Base-by-base conservation (phyloP, 2,329 filamentous ascomycete species). In the Venturiaceae sp. region DNA sequence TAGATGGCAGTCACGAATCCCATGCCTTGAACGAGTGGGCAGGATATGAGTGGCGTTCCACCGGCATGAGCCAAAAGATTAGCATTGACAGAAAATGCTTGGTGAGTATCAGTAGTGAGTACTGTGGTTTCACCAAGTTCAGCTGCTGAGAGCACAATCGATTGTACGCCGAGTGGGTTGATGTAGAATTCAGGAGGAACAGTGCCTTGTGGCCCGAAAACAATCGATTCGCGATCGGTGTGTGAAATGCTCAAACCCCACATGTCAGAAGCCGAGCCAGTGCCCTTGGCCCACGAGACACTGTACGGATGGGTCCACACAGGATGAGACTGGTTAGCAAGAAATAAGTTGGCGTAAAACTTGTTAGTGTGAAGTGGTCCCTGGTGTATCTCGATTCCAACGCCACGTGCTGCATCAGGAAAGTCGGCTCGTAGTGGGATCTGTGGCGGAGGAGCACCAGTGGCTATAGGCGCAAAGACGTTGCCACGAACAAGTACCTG, bases 1-100 rank as follows among this genome's bases (percentile, higher is more conserved):
- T 92, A 97, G 21, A 87, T 71, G 0, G 80, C 92, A 5, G 91
- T 96, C 19, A 96, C 77, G 65, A 91, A 95, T 0, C 83, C 86
- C 84, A 95, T 94, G 11, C 94, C 94, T 67, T 97, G 92, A 0
- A 95, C 84, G 8, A 96, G 68, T 0, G 92, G 91, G 63, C 95
- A 90, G 0, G 82, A 85, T 19, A 97, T 80, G 1, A 80, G 77
- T 0, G 86, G 81, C 1, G 76, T 69, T 7, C 80, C 77, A 2
- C 76, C 75, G n/a, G 71, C 67, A 23, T 77, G 74, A 2, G 80
- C 77, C 55, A 75, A 16, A 33, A 97, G 76, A 50, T 88, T 86
- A 52, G 90, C 83, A 62, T 89, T 84, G 14, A 80, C 80, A 0
- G 82, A 84, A 65, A 85, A 83, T 2, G 77, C 77, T 57, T 77